These are phyloP conservation scores for Hawksworthiomyces lignivorus DNA, from an alignment of 2,329 filamentous ascomycete genomes.

Conservation along the genomic window DNA sequence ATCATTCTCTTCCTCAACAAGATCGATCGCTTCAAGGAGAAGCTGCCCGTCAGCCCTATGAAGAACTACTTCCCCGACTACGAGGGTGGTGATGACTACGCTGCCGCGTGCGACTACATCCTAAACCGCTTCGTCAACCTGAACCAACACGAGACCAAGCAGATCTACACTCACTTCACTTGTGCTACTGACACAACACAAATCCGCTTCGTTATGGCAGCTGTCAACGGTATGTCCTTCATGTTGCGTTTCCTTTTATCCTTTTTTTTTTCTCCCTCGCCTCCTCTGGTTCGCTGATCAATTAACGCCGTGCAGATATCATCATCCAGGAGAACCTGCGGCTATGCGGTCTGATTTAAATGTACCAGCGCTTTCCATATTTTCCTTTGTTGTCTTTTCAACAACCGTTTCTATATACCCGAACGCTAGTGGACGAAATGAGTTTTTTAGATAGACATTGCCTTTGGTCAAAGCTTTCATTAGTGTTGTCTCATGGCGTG, in stretches of 20 bases:
- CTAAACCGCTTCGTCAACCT: constrained; percentile 96
- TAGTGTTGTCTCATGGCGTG: too few species aligned
- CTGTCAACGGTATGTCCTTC: constrained; percentile 95
- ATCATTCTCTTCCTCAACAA: constrained; percentile 89
- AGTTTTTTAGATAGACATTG: too few species aligned
- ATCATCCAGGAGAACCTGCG: constrained; percentile 99
- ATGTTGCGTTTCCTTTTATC: neutral
- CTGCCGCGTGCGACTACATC: constrained; percentile 95
- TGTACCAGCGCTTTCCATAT: neutral
- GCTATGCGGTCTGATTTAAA: constrained; percentile 19
- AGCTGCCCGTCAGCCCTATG: constrained; percentile 74
- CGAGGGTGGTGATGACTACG: constrained; percentile 93
- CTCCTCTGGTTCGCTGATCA: neutral
- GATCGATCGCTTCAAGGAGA: constrained; percentile 83
- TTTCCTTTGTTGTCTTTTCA: constrained; percentile 11
- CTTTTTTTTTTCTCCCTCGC: neutral
- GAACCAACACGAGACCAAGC: constrained; percentile 98
- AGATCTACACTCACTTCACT: constrained; percentile 99
- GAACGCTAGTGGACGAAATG: constrained; percentile 9
- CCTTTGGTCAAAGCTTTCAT: too few species aligned
- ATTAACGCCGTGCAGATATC: constrained; percentile 67
- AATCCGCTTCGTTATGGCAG: constrained; percentile 99
- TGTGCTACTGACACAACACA: constrained; percentile 98
- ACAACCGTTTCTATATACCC: constrained; percentile 12
- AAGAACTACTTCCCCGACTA: constrained; percentile 86